A percentile compares a stretch with the other conserved stretches of the same genome.
phyloP scores from a whole-genome alignment of 2,329 filamentous ascomycete genomes.

The Colletotrichum musicola region DNA sequence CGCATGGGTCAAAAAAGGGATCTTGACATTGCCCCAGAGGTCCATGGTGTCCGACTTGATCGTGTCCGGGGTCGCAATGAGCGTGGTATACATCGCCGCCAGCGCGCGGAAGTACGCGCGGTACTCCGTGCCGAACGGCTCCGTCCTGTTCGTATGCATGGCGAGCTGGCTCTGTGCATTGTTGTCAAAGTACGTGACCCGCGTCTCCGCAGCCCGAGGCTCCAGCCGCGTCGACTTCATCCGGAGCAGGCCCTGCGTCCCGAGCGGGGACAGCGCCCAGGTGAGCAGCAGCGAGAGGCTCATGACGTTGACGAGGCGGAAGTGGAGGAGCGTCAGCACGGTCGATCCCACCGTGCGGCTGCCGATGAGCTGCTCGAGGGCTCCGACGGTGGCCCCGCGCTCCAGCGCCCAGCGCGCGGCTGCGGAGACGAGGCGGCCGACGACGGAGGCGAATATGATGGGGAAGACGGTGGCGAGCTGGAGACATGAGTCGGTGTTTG shows the following conservation, averaged over 20 bases:
- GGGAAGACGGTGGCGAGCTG: constrained; percentile 44
- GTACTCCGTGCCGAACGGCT: neutral
- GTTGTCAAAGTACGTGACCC: neutral
- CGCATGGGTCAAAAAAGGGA: constrained; percentile 39
- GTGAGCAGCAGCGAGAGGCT: constrained; percentile 42
- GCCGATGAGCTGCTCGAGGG: constrained; percentile 47
- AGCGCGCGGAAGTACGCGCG: neutral
- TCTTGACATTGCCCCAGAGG: constrained; percentile 46
- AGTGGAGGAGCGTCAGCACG: constrained; percentile 43
- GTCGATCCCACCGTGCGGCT: constrained; percentile 46
- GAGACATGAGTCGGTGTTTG: too few species aligned
- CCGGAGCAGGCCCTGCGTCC: constrained; percentile 45
- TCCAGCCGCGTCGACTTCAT: neutral
- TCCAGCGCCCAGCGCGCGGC: constrained; percentile 46
- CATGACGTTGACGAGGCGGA: constrained; percentile 44
- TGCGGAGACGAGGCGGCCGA: constrained; percentile 44
- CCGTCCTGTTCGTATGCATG: neutral
- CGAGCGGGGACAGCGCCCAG: constrained; percentile 48
- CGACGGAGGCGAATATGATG: constrained; percentile 46
- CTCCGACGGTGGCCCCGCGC: constrained; percentile 42
- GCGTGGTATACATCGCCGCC: constrained; percentile 32
- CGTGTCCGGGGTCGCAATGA: constrained; percentile 39
- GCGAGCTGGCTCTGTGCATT: neutral
- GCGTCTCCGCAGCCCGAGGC: neutral
- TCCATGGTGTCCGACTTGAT: constrained; percentile 42